phyloP scores from a whole-genome alignment of 2,329 filamentous ascomycete species.

The Didymosphaeria variabile region DNA sequence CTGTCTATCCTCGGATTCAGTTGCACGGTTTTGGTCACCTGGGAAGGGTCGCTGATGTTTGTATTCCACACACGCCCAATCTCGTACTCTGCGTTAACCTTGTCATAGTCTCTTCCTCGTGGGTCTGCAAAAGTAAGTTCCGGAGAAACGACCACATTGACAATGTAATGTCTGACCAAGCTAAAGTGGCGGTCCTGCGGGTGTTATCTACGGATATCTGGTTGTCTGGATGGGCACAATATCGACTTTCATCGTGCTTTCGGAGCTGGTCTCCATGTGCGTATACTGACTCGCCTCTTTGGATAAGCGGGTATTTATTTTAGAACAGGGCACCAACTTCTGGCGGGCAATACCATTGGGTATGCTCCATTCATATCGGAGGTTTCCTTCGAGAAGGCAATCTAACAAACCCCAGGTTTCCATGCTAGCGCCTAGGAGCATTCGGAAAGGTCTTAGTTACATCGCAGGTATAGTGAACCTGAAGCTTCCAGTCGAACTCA shows the following conservation, averaged over 20 bases:
- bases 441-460: constrained; percentile 51
- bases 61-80: not conserved
- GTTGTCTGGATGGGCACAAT: constrained; percentile 40
- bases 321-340: constrained; percentile 26
- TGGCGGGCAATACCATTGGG: constrained; percentile 35
- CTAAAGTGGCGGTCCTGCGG: constrained; percentile 40
- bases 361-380: not conserved
- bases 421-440: constrained; percentile 45
- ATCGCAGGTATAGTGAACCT: constrained; percentile 25
- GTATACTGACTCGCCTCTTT: not conserved
- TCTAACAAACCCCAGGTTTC: constrained; percentile 31
- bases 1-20: constrained; percentile 8
- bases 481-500: not conserved
- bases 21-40: constrained; percentile 7
- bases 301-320: not conserved
- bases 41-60: constrained; percentile 3
- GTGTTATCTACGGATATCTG: constrained; percentile 43
- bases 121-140: constrained; percentile 31
- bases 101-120: constrained; percentile 28
- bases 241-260: constrained; percentile 37
- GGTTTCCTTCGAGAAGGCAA: not conserved
- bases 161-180: not conserved
- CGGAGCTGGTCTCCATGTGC: constrained; percentile 47
- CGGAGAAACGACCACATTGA: not conserved
- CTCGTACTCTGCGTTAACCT: constrained; percentile 13